Evolutionary conservation across 208 protist species (phyloP).

Genomic region (Crithidia fasciculata): DNA sequence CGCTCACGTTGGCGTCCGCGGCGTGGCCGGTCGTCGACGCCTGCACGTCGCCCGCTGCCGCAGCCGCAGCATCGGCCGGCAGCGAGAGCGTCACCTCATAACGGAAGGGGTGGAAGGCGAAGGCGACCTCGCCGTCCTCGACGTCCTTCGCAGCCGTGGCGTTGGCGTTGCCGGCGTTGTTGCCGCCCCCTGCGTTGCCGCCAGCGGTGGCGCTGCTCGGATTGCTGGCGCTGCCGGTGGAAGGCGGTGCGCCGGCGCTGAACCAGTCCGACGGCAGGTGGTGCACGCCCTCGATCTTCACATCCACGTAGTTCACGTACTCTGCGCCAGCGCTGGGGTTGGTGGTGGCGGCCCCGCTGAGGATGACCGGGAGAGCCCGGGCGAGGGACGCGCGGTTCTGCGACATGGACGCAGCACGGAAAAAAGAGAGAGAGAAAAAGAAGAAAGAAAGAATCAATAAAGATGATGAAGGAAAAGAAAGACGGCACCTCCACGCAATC

Average conservation of each 20-base stretch:
- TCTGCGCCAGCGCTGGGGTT: neutral
- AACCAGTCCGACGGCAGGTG: constrained; percentile 72
- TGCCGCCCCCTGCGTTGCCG: neutral
- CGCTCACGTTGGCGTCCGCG: neutral
- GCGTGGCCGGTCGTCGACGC: neutral
- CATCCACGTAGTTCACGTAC: constrained; percentile 80
- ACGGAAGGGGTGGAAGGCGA: constrained; percentile 56
- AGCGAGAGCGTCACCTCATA: constrained; percentile 50
- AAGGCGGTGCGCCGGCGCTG: constrained; percentile 23
- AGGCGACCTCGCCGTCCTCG: constrained; percentile 38
- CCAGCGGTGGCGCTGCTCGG: neutral
- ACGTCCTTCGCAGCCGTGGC: neutral
- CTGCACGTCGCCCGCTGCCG: neutral
- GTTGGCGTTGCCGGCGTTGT: neutral
- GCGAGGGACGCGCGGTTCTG: neutral
- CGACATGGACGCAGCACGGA: neutral
- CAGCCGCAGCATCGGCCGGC: neutral
- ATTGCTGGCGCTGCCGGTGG: neutral
- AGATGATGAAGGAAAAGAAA: neutral
- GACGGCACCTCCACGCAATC: too few relatives aligned
- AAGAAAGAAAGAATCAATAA: neutral
- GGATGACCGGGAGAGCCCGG: neutral
- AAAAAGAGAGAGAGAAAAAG: neutral
- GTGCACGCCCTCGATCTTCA: constrained; percentile 66
- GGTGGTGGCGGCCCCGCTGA: neutral